Conservation (phyloP, 257 asterid genomes). For the Cruciata laevipes region DNA sequence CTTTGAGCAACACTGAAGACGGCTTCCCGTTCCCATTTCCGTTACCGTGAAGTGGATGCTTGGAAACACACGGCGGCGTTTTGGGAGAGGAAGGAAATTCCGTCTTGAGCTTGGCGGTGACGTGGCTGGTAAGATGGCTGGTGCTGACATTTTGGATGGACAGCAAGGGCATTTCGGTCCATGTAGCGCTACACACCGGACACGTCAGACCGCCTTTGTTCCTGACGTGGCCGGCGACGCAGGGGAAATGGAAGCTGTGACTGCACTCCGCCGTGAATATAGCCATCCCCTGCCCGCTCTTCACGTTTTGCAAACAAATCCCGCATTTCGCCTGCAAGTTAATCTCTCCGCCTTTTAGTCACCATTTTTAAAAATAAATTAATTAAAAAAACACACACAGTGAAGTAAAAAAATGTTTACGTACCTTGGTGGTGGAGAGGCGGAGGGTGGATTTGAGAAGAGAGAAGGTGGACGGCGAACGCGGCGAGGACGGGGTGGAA, state of each 20-base stretch:
- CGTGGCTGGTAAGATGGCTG: constrained; percentile 1
- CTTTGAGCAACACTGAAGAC: constrained; percentile 35
- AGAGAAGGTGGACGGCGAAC: constrained; percentile 82
- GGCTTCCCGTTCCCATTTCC: constrained; percentile 15
- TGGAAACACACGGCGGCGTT: constrained; percentile 10
- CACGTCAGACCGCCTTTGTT: constrained; percentile 59
- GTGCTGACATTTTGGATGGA: constrained; percentile 24
- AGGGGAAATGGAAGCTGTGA: constrained; percentile 85
- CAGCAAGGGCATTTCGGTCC: constrained; percentile 67
- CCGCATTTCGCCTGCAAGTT: constrained; percentile 69
- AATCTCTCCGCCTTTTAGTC: not conserved
- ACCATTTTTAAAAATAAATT: not conserved
- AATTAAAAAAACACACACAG: not conserved
- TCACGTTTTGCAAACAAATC: constrained; percentile 56
- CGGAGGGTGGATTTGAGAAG: constrained; percentile 61
- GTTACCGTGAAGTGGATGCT: constrained; percentile 9
- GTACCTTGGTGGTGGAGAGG: constrained; percentile 50
- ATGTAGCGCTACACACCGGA: constrained; percentile 60
- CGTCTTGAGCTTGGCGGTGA: constrained; percentile 3
- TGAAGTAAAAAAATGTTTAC: not conserved
- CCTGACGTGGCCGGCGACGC: constrained; percentile 67
- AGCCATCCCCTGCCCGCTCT: constrained; percentile 83
- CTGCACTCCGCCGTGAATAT: constrained; percentile 98
- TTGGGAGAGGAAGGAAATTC: constrained; percentile 20
- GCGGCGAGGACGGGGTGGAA: constrained; percentile 72